Percentiles rank a stretch among this genome's conserved stretches.
Evolutionary conservation across 164 flowering plant genomes (phyloP).

Genomic region (Magnolia sinica): DNA sequence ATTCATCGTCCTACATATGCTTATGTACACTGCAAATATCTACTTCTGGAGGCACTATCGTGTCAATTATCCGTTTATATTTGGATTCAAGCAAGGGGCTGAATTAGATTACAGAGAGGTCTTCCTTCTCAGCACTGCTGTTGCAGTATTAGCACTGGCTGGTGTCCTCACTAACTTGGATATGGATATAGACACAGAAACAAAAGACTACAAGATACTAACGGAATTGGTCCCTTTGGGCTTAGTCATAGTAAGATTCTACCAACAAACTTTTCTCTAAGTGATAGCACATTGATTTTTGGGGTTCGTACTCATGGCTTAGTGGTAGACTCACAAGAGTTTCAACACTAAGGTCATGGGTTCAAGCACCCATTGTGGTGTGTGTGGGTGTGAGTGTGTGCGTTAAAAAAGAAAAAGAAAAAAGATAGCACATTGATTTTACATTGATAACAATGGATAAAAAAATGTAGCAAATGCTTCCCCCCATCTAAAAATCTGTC

Average conservation of each 20-base stretch:
- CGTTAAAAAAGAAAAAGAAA: too few species aligned
- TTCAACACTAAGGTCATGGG: too few species aligned
- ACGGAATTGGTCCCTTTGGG: slow-evolving; percentile 51
- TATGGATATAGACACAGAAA: slow-evolving; percentile 50
- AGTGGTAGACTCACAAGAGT: too few species aligned
- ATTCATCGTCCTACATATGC: slow-evolving; percentile 53
- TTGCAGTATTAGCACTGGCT: slow-evolving; percentile 44
- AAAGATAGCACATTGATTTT: not conserved
- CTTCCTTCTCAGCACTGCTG: slow-evolving; percentile 34
- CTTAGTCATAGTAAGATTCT: slow-evolving; percentile 23
- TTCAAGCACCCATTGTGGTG: too few species aligned
- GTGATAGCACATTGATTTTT: not conserved
- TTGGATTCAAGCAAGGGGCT: slow-evolving; percentile 63
- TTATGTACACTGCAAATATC: slow-evolving; percentile 54
- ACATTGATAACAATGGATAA: too few species aligned
- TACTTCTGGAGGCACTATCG: slow-evolving; percentile 60
- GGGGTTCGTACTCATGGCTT: too few species aligned
- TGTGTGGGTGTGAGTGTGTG: too few species aligned
- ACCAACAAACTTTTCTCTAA: not conserved
- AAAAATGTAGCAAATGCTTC: not conserved
- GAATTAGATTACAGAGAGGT: slow-evolving; percentile 59
- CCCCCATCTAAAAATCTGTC: not conserved
- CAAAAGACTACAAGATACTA: slow-evolving; percentile 30
- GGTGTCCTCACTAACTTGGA: slow-evolving; percentile 52
- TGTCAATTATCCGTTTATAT: slow-evolving; percentile 66